These are phyloP conservation scores for Colletotrichum orchidophilum DNA, from an alignment of 2,329 filamentous ascomycete genomes.

Conservation along the genomic window DNA sequence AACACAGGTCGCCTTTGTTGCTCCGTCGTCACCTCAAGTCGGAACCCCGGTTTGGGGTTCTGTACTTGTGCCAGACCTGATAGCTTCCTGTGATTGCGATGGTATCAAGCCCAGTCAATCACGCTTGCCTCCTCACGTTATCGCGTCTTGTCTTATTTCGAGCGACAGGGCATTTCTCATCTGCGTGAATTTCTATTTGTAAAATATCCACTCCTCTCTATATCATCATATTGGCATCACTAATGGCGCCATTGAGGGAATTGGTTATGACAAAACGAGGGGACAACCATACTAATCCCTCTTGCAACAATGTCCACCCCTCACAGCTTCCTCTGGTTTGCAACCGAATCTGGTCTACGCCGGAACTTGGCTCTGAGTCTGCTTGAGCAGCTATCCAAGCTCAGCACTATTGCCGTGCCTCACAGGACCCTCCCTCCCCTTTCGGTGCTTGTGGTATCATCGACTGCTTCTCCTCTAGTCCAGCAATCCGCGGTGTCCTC, in stretches of 20 bases:
- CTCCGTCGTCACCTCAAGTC: not conserved
- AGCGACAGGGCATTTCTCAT: not conserved
- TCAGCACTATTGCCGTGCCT: not conserved
- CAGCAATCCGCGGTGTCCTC: not conserved
- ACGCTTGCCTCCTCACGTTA: not conserved
- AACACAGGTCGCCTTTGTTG: no score
- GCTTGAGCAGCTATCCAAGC: slow-evolving; percentile 14
- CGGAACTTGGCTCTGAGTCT: slow-evolving; percentile 6
- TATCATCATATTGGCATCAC: slow-evolving; percentile 22
- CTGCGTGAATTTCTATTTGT: slow-evolving; percentile 26
- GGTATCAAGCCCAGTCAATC: not conserved
- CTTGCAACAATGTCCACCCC: not conserved
- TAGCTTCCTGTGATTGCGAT: no score
- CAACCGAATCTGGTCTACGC: not conserved
- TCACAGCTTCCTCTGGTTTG: not conserved
- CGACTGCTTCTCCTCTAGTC: slow-evolving; percentile 8
- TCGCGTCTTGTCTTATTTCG: no score
- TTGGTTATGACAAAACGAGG: not conserved
- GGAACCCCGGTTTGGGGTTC: no score
- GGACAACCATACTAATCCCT: not conserved
- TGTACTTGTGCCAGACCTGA: no score
- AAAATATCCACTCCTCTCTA: slow-evolving; percentile 20
- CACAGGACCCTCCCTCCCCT: not conserved
- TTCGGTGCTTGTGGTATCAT: slow-evolving; percentile 32
- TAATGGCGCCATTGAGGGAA: not conserved